Evolutionary conservation across 176 grass and related monocot genomes (phyloP).

Genomic region (Eremochloa ophiuroides): DNA sequence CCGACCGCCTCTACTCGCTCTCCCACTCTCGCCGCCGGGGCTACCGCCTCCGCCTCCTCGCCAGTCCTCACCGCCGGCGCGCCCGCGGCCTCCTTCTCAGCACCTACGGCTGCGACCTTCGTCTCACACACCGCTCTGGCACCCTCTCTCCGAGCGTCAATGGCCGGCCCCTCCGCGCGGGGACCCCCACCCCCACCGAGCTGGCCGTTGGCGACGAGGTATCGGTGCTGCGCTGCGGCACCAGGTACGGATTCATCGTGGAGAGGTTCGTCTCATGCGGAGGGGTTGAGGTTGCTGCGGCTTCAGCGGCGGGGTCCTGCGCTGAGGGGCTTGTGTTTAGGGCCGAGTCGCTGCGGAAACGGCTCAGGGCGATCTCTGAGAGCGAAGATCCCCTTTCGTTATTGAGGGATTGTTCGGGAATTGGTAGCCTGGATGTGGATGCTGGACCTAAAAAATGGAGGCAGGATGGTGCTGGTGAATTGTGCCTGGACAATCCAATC

Average conservation of each 20-base stretch:
- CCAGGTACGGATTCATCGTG: slow-evolving; percentile 46
- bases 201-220: slow-evolving; percentile 55
- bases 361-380: slow-evolving; percentile 49
- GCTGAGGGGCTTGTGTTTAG: slow-evolving; percentile 34
- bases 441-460: slow-evolving; percentile 1
- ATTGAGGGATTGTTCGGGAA: slow-evolving; percentile 35
- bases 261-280: slow-evolving; percentile 57
- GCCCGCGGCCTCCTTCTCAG: slow-evolving; percentile 46
- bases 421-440: neutral
- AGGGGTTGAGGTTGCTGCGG: neutral
- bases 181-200: slow-evolving; percentile 14
- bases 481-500: neutral
- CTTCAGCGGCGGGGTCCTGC: neutral
- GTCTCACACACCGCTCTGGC: slow-evolving; percentile 28
- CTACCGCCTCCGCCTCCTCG: slow-evolving; percentile 31
- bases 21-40: slow-evolving; percentile 26
- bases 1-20: slow-evolving; percentile 54
- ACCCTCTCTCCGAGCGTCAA: slow-evolving; percentile 45
- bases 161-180: slow-evolving; percentile 26
- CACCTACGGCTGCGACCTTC: slow-evolving; percentile 37
- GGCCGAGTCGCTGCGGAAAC: slow-evolving; percentile 50
- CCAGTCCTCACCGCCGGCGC: neutral
- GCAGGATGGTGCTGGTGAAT: neutral
- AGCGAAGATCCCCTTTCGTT: slow-evolving; percentile 72
- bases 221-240: slow-evolving; percentile 18